A percentile compares a stretch with the other conserved stretches of the same genome.
phyloP scores from a whole-genome alignment of 805 yeast species.

The Candida tallmaniae region DNA sequence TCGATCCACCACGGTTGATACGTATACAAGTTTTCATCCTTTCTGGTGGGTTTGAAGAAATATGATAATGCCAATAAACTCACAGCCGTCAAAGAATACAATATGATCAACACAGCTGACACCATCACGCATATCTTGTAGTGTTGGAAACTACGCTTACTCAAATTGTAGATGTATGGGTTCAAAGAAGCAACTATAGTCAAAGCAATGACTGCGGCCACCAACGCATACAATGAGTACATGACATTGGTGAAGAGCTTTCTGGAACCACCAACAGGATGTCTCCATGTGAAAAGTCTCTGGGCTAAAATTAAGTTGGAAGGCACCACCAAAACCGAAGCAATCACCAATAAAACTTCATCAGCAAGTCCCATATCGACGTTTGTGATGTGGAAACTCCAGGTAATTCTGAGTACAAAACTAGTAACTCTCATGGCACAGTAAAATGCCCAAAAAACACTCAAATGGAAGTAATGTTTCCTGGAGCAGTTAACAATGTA shows the following conservation, averaged over 20 bases:
- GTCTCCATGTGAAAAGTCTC: slow-evolving; percentile 71
- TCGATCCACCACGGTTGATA: slow-evolving; percentile 81
- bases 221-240: slow-evolving; percentile 48
- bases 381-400: slow-evolving; percentile 47
- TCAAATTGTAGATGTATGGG: slow-evolving; percentile 55
- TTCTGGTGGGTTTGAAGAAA: slow-evolving; percentile 49
- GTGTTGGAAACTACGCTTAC: slow-evolving; percentile 39
- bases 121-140: slow-evolving; percentile 54
- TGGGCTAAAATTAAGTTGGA: slow-evolving; percentile 64
- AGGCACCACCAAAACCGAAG: slow-evolving; percentile 52
- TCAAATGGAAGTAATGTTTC: slow-evolving; percentile 58
- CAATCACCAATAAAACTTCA: slow-evolving; percentile 50
- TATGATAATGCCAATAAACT: slow-evolving; percentile 47
- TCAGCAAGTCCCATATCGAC: slow-evolving; percentile 52
- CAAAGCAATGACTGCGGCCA: slow-evolving; percentile 55
- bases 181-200: slow-evolving; percentile 59
- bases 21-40: slow-evolving; percentile 47
- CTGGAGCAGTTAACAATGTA: slow-evolving; percentile 44
- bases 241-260: slow-evolving; percentile 46
- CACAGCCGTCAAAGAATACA: slow-evolving; percentile 52
- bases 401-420: slow-evolving; percentile 49
- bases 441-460: slow-evolving; percentile 39
- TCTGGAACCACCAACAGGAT: slow-evolving; percentile 62
- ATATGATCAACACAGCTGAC: slow-evolving; percentile 24
- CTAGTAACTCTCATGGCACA: slow-evolving; percentile 51